A percentile compares a stretch with the other conserved stretches of the same genome.
These are phyloP conservation scores for Bertia moriformis DNA, from an alignment of 2,329 filamentous ascomycete genomes.

Conservation along the genomic window DNA sequence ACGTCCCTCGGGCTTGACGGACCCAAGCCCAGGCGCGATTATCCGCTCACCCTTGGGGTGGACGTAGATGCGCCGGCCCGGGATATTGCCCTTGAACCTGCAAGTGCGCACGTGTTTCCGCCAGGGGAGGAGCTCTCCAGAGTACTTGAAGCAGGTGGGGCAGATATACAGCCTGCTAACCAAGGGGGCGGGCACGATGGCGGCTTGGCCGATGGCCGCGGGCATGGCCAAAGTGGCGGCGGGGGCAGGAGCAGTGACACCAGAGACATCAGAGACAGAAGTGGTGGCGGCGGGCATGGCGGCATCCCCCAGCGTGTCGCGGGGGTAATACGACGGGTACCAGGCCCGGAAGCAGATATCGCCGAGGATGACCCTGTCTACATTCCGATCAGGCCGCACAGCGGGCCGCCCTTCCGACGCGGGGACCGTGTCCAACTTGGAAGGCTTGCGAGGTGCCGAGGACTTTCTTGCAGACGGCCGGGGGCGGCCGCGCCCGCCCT, in stretches of 20 bases:
- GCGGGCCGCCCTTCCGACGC: no score
- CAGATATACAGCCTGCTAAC: slow-evolving; percentile 75
- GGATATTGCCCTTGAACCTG: slow-evolving; percentile 30
- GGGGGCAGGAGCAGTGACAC: slow-evolving; percentile 6
- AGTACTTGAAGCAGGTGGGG: slow-evolving; percentile 88
- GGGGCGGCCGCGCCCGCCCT: no score
- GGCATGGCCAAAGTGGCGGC: slow-evolving; percentile 16
- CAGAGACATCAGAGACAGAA: slow-evolving; percentile 7
- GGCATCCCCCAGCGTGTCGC: slow-evolving; percentile 44
- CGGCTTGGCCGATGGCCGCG: slow-evolving; percentile 9
- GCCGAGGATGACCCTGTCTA: slow-evolving; percentile 75
- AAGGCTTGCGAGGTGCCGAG: no score
- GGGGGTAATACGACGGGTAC: slow-evolving; percentile 85
- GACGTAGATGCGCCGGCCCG: slow-evolving; percentile 62
- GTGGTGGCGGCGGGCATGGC: not conserved
- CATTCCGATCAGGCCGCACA: slow-evolving; percentile 59
- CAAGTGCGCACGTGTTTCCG: slow-evolving; percentile 43
- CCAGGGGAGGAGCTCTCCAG: slow-evolving; percentile 44
- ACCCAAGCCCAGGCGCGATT: slow-evolving; percentile 11
- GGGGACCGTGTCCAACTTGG: no score
- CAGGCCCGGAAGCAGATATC: slow-evolving; percentile 74
- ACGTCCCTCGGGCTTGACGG: no score
- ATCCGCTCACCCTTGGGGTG: slow-evolving; percentile 40
- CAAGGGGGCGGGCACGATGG: slow-evolving; percentile 25
- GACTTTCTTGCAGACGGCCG: no score